These are phyloP conservation scores for Colletotrichum zoysiae DNA, from an alignment of 2,329 filamentous ascomycete genomes.

Conservation along the genomic window DNA sequence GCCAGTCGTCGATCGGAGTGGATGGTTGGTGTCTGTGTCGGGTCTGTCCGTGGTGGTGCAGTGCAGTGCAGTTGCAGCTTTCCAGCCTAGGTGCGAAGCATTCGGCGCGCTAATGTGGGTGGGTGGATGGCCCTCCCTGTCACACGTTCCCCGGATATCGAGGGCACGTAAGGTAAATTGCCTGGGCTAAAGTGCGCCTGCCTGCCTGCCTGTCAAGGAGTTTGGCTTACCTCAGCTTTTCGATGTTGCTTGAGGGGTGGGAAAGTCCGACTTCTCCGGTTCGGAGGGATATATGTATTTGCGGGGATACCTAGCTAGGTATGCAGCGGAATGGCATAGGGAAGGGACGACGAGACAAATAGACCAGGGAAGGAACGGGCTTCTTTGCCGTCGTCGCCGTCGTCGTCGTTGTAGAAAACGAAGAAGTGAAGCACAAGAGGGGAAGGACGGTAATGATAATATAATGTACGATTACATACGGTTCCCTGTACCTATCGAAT, in stretches of 20 bases:
- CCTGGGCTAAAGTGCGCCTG: background rate
- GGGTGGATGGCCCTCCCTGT: background rate
- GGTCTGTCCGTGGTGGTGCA: slow-evolving; percentile 6
- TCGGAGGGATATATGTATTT: background rate
- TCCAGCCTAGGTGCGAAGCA: slow-evolving; percentile 5
- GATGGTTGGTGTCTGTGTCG: slow-evolving; percentile 4
- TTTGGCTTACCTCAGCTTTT: slow-evolving; percentile 7
- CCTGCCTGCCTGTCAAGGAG: background rate
- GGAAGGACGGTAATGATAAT: too few relatives aligned
- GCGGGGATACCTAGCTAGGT: too few relatives aligned
- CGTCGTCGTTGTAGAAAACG: background rate
- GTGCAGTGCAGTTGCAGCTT: slow-evolving; percentile 15
- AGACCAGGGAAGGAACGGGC: background rate
- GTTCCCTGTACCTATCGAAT: background rate
- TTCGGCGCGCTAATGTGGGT: slow-evolving; percentile 19
- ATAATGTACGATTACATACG: too few relatives aligned
- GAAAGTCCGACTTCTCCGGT: slow-evolving; percentile 2
- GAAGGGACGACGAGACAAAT: background rate
- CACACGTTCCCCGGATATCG: slow-evolving; percentile 22
- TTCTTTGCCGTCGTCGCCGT: too few relatives aligned
- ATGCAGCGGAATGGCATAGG: background rate
- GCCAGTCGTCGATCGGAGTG: slow-evolving; percentile 25
- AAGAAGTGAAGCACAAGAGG: too few relatives aligned
- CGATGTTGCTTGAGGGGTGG: background rate
- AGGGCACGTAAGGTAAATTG: background rate